A percentile compares a stretch with the other conserved stretches of the same genome.
Evolutionary conservation across 805 yeast species (phyloP).

Genomic region (Myxozyma neglecta): DNA sequence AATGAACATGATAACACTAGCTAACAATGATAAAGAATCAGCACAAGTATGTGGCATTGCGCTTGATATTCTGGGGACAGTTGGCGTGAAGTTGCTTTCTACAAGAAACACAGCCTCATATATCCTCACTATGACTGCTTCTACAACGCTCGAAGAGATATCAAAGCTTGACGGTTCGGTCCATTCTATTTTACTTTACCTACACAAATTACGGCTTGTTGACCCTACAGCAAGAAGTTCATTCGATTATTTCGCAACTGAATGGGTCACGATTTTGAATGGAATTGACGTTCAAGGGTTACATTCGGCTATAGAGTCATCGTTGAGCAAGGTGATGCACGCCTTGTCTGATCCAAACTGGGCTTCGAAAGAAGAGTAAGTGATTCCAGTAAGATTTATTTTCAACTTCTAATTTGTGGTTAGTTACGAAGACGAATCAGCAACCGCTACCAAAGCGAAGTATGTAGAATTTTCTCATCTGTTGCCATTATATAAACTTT

Average conservation of each 20-base stretch:
- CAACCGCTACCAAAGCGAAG: slow-evolving; percentile 35
- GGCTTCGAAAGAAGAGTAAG: slow-evolving; percentile 24
- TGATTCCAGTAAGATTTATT: neutral
- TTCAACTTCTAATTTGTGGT: neutral
- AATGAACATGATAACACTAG: slow-evolving; percentile 21
- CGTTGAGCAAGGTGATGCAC: slow-evolving; percentile 7
- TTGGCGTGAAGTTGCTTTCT: slow-evolving; percentile 52
- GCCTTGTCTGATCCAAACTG: slow-evolving; percentile 13
- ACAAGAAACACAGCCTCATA: neutral
- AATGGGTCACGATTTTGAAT: slow-evolving; percentile 17
- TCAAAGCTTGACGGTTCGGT: neutral
- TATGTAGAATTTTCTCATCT: slow-evolving; percentile 23
- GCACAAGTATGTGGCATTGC: slow-evolving; percentile 51
- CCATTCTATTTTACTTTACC: slow-evolving; percentile 19
- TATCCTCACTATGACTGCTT: neutral
- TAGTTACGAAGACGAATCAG: slow-evolving; percentile 20
- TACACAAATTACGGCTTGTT: slow-evolving; percentile 18
- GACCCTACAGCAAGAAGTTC: slow-evolving; percentile 24
- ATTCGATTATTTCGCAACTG: slow-evolving; percentile 12
- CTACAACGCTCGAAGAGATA: neutral
- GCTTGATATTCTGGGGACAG: slow-evolving; percentile 60
- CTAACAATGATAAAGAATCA: slow-evolving; percentile 43
- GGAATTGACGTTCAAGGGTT: slow-evolving; percentile 5
- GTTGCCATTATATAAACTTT: slow-evolving; percentile 36
- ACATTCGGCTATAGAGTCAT: neutral